A percentile compares a stretch with the other conserved stretches of the same genome.
These are phyloP conservation scores for Rhynchosporium secalis DNA, from an alignment of 2,329 filamentous ascomycete genomes.

Conservation along the genomic window DNA sequence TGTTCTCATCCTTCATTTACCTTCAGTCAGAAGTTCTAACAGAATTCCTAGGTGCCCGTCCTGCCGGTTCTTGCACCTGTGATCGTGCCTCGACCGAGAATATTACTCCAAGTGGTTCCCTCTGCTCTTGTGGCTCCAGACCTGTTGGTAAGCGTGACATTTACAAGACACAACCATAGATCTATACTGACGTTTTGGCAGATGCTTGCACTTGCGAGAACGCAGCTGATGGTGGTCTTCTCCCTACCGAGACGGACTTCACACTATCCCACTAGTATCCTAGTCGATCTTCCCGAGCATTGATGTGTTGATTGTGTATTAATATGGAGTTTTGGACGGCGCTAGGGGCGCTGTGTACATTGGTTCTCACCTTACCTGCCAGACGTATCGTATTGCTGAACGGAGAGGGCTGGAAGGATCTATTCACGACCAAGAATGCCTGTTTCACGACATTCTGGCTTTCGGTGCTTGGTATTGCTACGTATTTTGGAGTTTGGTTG, in stretches of 20 bases:
- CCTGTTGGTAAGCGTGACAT: slow-evolving; percentile 58
- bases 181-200: slow-evolving; percentile 37
- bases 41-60: slow-evolving; percentile 53
- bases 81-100: slow-evolving; percentile 73
- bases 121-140: slow-evolving; percentile 77
- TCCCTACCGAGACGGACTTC: slow-evolving; percentile 79
- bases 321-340: slow-evolving; percentile 6
- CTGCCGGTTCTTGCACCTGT: slow-evolving; percentile 80
- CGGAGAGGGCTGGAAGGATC: not conserved
- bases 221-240: slow-evolving; percentile 59
- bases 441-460: slow-evolving; percentile 2
- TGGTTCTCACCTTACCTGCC: slow-evolving; percentile 2
- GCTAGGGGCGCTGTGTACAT: not conserved
- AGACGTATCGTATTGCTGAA: not conserved
- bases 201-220: slow-evolving; percentile 84
- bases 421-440: slow-evolving; percentile 4
- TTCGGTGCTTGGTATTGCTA: slow-evolving; percentile 1
- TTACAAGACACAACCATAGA: not conserved
- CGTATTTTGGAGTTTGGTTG: not conserved
- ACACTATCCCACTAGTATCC: slow-evolving; percentile 59
- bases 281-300: not conserved
- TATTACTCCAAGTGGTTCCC: slow-evolving; percentile 53
- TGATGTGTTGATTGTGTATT: not conserved
- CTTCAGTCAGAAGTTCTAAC: slow-evolving; percentile 9
- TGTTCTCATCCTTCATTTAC: slow-evolving; percentile 19